Conservation (phyloP, 2,329 filamentous ascomycete genomes). For the Aspergillus neoniger region DNA sequence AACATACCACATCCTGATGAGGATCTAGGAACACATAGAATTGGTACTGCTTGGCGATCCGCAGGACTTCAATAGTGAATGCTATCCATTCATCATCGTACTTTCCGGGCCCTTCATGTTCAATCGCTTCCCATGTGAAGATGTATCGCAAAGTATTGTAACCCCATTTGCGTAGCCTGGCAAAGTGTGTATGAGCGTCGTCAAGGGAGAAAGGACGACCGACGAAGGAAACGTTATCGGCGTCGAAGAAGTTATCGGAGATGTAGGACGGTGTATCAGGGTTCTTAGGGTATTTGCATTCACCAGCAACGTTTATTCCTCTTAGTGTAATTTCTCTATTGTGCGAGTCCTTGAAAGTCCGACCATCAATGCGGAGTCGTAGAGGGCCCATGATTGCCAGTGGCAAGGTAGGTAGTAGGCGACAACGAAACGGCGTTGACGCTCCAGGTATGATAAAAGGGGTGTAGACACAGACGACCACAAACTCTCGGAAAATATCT, state of each 20-base stretch:
- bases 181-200: slow-evolving; percentile 84
- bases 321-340: slow-evolving; percentile 85
- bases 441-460: not conserved
- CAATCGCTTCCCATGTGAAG: slow-evolving; percentile 99
- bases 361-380: slow-evolving; percentile 80
- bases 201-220: slow-evolving; percentile 78
- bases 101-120: slow-evolving; percentile 82
- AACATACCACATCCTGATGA: slow-evolving; percentile 88
- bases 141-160: slow-evolving; percentile 97
- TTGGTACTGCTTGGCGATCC: slow-evolving; percentile 82
- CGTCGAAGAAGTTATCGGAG: slow-evolving; percentile 81
- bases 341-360: slow-evolving; percentile 76
- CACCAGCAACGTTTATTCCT: slow-evolving; percentile 90
- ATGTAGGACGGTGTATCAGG: slow-evolving; percentile 82
- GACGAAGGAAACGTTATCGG: slow-evolving; percentile 87
- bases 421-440: not conserved
- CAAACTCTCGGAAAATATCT: not conserved
- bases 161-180: slow-evolving; percentile 80
- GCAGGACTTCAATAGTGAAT: slow-evolving; percentile 82
- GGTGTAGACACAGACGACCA: not conserved
- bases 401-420: not conserved
- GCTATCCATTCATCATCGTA: slow-evolving; percentile 95
- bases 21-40: slow-evolving; percentile 99
- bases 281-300: slow-evolving; percentile 82
- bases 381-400: slow-evolving; percentile 66